Conservation (phyloP, 1,139 yeast genomes). For the Zygoascus hellenicus region DNA sequence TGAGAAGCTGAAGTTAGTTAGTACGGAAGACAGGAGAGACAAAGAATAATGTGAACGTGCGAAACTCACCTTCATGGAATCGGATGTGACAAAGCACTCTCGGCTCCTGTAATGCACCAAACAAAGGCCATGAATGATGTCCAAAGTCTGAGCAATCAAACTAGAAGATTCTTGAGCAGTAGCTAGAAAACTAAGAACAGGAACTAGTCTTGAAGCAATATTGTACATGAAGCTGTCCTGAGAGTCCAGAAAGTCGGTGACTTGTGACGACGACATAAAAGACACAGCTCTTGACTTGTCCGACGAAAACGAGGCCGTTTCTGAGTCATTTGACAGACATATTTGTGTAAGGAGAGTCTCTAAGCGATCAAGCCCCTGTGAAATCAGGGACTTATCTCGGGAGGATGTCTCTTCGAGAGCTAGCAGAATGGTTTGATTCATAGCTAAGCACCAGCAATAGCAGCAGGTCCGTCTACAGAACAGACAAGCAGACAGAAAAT, state of each 20-base stretch:
- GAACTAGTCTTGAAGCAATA: slow-evolving; percentile 38
- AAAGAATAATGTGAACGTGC: too few species aligned
- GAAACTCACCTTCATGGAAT: slow-evolving; percentile 31
- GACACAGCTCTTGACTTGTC: slow-evolving; percentile 1
- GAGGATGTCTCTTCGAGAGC: slow-evolving; percentile 6
- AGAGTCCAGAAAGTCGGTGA: slow-evolving; percentile 6
- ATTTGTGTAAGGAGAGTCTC: slow-evolving; percentile 1
- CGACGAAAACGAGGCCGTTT: neutral
- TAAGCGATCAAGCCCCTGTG: slow-evolving; percentile 2
- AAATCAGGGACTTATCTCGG: neutral
- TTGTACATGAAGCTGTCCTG: slow-evolving; percentile 52
- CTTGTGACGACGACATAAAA: neutral
- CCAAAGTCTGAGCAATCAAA: slow-evolving; percentile 32
- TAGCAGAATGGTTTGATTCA: slow-evolving; percentile 3
- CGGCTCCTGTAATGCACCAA: slow-evolving; percentile 57
- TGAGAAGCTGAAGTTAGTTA: slow-evolving; percentile 16
- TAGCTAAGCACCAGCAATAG: neutral
- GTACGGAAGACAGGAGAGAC: neutral
- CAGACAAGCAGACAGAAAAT: neutral
- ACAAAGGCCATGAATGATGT: slow-evolving; percentile 55
- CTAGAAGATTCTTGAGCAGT: slow-evolving; percentile 10
- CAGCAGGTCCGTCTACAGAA: too few species aligned
- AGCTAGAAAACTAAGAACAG: slow-evolving; percentile 9
- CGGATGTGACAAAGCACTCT: slow-evolving; percentile 36
- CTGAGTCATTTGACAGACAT: neutral